Conservation (phyloP, 371 early-diverging fungal genomes). For the Actinomortierella wolfii region DNA sequence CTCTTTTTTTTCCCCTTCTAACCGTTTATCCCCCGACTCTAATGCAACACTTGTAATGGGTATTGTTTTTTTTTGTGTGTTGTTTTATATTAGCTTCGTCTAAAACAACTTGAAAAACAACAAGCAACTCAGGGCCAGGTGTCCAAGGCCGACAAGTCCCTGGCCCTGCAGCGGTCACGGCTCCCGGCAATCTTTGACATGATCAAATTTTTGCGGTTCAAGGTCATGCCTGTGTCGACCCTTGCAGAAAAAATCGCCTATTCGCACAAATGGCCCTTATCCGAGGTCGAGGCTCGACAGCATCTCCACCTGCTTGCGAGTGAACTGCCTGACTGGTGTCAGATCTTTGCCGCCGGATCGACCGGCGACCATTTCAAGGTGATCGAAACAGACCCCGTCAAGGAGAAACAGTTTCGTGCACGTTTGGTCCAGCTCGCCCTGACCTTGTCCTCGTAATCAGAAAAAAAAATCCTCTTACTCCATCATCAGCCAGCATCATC, state of each 20-base stretch:
- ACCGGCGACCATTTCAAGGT: conserved; percentile 13
- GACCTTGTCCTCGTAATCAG: too few species aligned
- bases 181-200: conserved; percentile 35
- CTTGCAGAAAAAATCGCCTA: conserved; percentile 29
- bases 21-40: too few species aligned
- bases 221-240: conserved; percentile 17
- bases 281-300: conserved; percentile 26
- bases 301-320: conserved; percentile 30
- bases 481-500: too few species aligned
- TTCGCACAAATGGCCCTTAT: conserved; percentile 32
- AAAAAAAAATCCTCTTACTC: too few species aligned
- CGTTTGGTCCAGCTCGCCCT: conserved; percentile 11
- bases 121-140: conserved; percentile 6
- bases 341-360: conserved; percentile 12
- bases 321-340: conserved; percentile 37
- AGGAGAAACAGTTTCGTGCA: conserved; percentile 14
- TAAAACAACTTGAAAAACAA: conserved; percentile 23
- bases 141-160: conserved; percentile 25
- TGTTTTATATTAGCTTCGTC: conserved; percentile 19
- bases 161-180: conserved; percentile 18
- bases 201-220: conserved; percentile 22
- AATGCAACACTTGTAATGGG: too few species aligned
- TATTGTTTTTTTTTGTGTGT: neutral
- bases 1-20: too few species aligned
- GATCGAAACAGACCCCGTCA: conserved; percentile 13